Percentiles rank a stretch among this genome's conserved stretches.
phyloP scores from a whole-genome alignment of 2,329 filamentous ascomycete genomes.

The Botrytis paeoniae region DNA sequence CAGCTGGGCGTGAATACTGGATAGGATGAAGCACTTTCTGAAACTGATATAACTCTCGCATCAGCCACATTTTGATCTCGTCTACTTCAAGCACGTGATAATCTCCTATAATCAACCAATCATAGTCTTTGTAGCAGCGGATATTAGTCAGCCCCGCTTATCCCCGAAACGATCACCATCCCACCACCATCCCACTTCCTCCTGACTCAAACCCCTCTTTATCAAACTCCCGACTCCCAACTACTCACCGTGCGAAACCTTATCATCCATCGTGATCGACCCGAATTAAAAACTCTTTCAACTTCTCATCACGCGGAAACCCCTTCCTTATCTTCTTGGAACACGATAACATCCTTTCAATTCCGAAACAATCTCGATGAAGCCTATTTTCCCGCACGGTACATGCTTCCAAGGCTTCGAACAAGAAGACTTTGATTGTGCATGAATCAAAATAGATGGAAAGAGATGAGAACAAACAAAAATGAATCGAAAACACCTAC shows the following conservation, averaged over 20 bases:
- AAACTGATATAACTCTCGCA: neutral
- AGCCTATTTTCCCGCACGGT: neutral
- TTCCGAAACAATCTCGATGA: neutral
- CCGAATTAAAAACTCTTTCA: neutral
- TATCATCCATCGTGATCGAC: neutral
- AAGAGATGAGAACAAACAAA: neutral
- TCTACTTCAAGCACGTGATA: neutral
- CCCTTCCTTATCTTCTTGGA: neutral
- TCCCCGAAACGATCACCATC: neutral
- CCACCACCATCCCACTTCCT: neutral
- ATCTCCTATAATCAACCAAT: neutral
- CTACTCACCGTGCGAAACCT: neutral
- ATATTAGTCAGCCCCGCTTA: neutral
- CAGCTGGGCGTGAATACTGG: neutral
- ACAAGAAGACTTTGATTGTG: neutral
- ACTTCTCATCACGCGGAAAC: neutral
- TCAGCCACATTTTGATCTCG: neutral
- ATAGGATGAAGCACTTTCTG: neutral
- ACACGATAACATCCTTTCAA: neutral
- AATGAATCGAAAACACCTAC: neutral
- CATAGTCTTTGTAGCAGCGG: accelerated
- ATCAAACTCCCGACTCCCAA: neutral
- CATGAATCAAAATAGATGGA: neutral
- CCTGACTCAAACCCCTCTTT: neutral
- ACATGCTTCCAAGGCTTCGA: neutral